Evolutionary conservation across 2,329 filamentous ascomycete genomes (phyloP), one percentile per base, ranked within the genome.

Genomic region (Stachybotrys chlorohalonatus): DNA sequence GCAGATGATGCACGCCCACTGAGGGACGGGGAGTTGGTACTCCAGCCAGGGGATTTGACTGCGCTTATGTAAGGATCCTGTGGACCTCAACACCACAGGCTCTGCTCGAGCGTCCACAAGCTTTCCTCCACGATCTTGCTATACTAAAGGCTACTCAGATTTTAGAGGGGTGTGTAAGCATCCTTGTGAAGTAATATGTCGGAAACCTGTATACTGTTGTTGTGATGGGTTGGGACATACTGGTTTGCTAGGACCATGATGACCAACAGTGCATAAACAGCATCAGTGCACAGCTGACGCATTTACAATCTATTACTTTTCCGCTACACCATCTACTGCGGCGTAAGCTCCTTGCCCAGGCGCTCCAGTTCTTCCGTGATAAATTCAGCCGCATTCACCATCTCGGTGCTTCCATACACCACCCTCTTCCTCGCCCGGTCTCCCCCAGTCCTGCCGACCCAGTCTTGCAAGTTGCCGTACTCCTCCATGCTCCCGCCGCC

Each of bases 401-500:
- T 75, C 68, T 90, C 93, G 13, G 94, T 99, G 66, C 91, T 95
- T 16, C 94, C 94, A 70, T 99, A 99, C 1, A 97, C 89, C 9
- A 99, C 88, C 59, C 91, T 81, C 71, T 89, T 87, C 69, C 83
- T 87, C 24, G 83, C 79, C 8, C 83, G 80, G 54, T 82, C 81
- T 13, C 83, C 83, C 51, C 79, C 77, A 5, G 90, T 91, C 60
- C 93, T 81, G 69, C 83, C 84, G 6, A 93, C 90, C 94, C 94
- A 99, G 67, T 97, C 94, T 68, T 96, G 90, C 68, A 99, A 70
- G 70, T 99, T 99, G 17, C 92, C 93, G 68, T 97, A 99, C 70
- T 99, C 94, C 63, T 99, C 94, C 89, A 99, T 97, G 68, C 91
- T 96, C 47, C 94, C 94, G 50, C 95, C 94, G 5, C 94, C 94